Evolutionary conservation across 495 filamentous ascomycete species (phyloP).

Genomic region (Penicillium paxilli): DNA sequence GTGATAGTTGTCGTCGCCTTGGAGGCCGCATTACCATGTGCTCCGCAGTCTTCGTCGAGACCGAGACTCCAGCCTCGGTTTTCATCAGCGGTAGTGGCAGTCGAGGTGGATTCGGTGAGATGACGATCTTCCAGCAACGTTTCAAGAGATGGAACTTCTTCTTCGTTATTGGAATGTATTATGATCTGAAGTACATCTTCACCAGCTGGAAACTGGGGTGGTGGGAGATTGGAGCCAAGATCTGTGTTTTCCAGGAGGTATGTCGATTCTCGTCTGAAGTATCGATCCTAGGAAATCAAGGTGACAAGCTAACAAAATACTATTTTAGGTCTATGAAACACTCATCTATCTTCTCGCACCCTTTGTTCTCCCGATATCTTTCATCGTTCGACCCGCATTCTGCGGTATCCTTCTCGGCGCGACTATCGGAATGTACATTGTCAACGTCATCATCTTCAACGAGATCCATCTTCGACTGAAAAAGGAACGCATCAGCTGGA

Average conservation of each 20-base stretch:
- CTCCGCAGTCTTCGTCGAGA: conserved; percentile 49
- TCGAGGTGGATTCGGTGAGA: conserved; percentile 52
- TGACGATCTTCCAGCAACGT: conserved; percentile 50
- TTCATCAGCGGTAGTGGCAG: conserved; percentile 37
- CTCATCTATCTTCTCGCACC: conserved; percentile 46
- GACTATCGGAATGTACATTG: conserved; percentile 37
- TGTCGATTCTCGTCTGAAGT: background rate
- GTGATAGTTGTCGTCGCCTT: conserved; percentile 42
- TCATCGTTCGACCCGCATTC: conserved; percentile 40
- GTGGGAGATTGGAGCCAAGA: conserved; percentile 53
- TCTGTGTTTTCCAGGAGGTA: conserved; percentile 68
- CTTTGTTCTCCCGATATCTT: conserved; percentile 47
- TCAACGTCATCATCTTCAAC: conserved; percentile 44
- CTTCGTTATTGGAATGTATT: conserved; percentile 48
- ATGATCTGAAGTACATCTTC: conserved; percentile 47
- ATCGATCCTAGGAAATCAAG: no score
- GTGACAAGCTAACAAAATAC: background rate
- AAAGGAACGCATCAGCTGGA: conserved; percentile 33
- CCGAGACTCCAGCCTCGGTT: conserved; percentile 42
- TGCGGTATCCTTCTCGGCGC: conserved; percentile 29
- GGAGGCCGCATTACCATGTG: conserved; percentile 51
- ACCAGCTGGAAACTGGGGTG: conserved; percentile 47
- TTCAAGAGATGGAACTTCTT: conserved; percentile 55
- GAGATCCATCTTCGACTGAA: conserved; percentile 43
- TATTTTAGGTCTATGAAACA: conserved; percentile 45